Conservation (phyloP, 1,139 yeast species). For the Magnusiomyces clavatus region DNA sequence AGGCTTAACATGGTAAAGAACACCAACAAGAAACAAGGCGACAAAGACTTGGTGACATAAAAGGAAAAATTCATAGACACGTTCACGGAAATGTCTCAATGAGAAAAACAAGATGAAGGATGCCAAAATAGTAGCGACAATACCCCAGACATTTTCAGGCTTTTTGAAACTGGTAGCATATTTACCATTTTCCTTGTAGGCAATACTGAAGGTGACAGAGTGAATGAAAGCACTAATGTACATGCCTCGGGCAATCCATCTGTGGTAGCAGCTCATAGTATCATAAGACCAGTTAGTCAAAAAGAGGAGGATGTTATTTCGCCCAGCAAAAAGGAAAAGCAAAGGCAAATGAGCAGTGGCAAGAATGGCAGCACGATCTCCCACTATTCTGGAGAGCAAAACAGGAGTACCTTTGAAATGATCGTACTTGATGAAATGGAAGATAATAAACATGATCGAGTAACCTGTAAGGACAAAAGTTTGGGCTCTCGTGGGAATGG, state of each 20-base stretch:
- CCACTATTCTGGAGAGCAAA: slow-evolving; percentile 44
- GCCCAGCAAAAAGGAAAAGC: slow-evolving; percentile 50
- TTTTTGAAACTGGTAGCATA: neutral
- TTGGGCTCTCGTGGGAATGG: slow-evolving; percentile 57
- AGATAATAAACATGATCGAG: slow-evolving; percentile 36
- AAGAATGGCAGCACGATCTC: slow-evolving; percentile 53
- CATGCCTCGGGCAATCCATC: slow-evolving; percentile 54
- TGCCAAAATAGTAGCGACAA: slow-evolving; percentile 39
- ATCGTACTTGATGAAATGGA: slow-evolving; percentile 35
- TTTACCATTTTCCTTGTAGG: slow-evolving; percentile 1
- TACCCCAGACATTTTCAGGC: slow-evolving; percentile 40
- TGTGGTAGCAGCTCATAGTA: slow-evolving; percentile 56
- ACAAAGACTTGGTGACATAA: slow-evolving; percentile 45
- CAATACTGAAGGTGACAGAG: slow-evolving; percentile 21
- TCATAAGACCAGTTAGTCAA: slow-evolving; percentile 60
- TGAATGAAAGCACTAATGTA: slow-evolving; percentile 39
- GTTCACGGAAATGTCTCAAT: slow-evolving; percentile 43
- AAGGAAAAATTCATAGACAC: slow-evolving; percentile 58
- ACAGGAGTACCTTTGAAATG: slow-evolving; percentile 34
- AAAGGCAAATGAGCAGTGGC: slow-evolving; percentile 45
- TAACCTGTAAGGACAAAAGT: slow-evolving; percentile 41
- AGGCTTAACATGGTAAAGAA: slow-evolving; percentile 37
- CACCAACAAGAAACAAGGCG: slow-evolving; percentile 35
- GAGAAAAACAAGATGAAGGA: slow-evolving; percentile 42
- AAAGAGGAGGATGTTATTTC: slow-evolving; percentile 59